Evolutionary conservation across 495 filamentous ascomycete species (phyloP).

Genomic region (Aspergillus nidulans): DNA sequence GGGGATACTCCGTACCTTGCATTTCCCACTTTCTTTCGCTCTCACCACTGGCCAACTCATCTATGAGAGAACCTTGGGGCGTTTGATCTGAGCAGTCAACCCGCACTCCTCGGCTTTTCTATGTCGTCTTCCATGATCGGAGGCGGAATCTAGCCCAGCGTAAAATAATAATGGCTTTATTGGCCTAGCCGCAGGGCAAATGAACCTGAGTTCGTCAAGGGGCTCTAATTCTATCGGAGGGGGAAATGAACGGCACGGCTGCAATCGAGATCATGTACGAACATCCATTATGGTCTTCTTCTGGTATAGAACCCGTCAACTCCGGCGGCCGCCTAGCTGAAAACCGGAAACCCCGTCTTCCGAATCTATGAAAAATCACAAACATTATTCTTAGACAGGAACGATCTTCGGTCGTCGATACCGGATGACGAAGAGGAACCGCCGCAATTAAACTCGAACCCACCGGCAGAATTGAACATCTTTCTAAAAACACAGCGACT

Average conservation of each 20-base stretch:
- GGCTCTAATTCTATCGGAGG: not conserved
- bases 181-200: constrained; percentile 2
- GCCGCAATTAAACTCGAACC: constrained; percentile 13
- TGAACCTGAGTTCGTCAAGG: constrained; percentile 8
- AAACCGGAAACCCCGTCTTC: not conserved
- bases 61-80: not conserved
- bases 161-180: not conserved
- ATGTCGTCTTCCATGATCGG: not conserved
- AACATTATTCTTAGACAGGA: constrained; percentile 7
- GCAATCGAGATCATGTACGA: not conserved
- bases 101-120: too few relatives aligned
- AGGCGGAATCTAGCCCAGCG: not conserved
- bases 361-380: not conserved
- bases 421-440: constrained; percentile 13
- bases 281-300: not conserved
- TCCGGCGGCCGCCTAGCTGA: not conserved
- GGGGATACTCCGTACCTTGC: constrained; percentile 14
- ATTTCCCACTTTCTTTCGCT: constrained; percentile 1
- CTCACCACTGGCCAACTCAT: not conserved
- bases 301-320: not conserved
- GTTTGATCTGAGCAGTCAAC: not conserved
- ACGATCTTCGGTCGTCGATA: constrained; percentile 16
- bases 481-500: constrained; percentile 6
- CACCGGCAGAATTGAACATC: constrained; percentile 11
- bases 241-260: not conserved